A percentile compares a stretch with the other conserved stretches of the same genome.
Conservation (phyloP, 257 asterid genomes). For the Nyctanthes arbortristis region DNA sequence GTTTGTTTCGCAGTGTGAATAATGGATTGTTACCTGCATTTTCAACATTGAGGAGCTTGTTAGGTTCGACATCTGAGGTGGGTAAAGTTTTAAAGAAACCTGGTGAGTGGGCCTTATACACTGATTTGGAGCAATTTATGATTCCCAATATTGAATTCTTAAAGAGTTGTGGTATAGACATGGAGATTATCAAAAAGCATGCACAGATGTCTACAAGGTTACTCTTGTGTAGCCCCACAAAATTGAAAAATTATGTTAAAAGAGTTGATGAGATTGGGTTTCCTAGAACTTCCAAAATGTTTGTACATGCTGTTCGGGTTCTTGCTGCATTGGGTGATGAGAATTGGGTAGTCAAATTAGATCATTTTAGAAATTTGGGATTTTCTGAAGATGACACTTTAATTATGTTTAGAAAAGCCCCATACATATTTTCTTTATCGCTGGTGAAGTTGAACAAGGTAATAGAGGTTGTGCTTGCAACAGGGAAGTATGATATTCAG, state of each 20-base stretch:
- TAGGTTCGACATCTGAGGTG: no score
- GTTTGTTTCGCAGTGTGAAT: slow-evolving; percentile 12
- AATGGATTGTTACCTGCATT: slow-evolving; percentile 18
- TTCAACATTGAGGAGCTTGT: slow-evolving; percentile 16
- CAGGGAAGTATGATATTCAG: slow-evolving; percentile 14
- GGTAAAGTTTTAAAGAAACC: slow-evolving; percentile 8
- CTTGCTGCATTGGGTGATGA: slow-evolving; percentile 15
- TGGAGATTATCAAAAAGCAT: background rate
- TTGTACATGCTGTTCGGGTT: slow-evolving; percentile 20
- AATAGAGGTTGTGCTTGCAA: slow-evolving; percentile 16
- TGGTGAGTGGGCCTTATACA: slow-evolving; percentile 14
- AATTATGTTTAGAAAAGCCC: slow-evolving; percentile 20
- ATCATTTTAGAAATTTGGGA: slow-evolving; percentile 22
- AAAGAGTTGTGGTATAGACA: slow-evolving; percentile 27
- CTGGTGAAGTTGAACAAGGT: slow-evolving; percentile 23
- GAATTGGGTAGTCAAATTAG: slow-evolving; percentile 27
- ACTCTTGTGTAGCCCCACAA: slow-evolving; percentile 21
- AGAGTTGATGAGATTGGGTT: slow-evolving; percentile 21
- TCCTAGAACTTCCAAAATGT: slow-evolving; percentile 12
- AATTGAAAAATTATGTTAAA: slow-evolving; percentile 14
- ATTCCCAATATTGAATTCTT: slow-evolving; percentile 24
- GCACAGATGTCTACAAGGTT: slow-evolving; percentile 19
- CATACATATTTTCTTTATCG: slow-evolving; percentile 24
- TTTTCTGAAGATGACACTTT: slow-evolving; percentile 23
- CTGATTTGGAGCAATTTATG: slow-evolving; percentile 25